Percentiles rank a stretch among this genome's conserved stretches.
phyloP scores from a whole-genome alignment of 179 eudicot species.

The Beta lomatogona region DNA sequence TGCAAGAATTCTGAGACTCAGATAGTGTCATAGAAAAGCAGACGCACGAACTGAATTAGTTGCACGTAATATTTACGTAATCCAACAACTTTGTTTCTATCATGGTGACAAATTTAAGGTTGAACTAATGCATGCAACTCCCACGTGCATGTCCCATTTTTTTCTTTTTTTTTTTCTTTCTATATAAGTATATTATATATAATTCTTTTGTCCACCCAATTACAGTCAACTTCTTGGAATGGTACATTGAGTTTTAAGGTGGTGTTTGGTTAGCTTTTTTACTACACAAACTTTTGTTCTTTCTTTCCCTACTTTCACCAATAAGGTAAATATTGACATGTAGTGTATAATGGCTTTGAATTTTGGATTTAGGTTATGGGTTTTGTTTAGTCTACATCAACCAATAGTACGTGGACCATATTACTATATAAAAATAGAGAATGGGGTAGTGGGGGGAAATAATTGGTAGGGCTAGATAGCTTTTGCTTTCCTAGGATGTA shows the following conservation, averaged over 20 bases:
- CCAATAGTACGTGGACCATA: slow-evolving; percentile 1
- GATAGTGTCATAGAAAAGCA: slow-evolving; percentile 17
- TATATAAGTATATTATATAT: neutral
- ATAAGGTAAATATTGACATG: slow-evolving; percentile 20
- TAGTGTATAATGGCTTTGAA: slow-evolving; percentile 2
- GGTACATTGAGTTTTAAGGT: slow-evolving; percentile 15
- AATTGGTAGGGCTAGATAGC: neutral
- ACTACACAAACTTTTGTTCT: neutral
- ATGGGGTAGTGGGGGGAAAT: neutral
- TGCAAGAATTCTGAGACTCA: slow-evolving; percentile 10
- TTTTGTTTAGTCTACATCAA: slow-evolving; percentile 32
- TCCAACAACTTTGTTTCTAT: neutral
- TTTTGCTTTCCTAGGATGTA: slow-evolving; percentile 2
- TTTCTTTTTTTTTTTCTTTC: too few relatives aligned
- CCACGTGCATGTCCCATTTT: slow-evolving; percentile 5
- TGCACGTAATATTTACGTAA: slow-evolving; percentile 18
- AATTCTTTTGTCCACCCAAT: slow-evolving; percentile 3
- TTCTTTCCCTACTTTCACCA: slow-evolving; percentile 21
- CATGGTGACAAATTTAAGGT: slow-evolving; percentile 19
- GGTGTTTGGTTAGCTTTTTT: neutral
- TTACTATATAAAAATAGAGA: too few relatives aligned
- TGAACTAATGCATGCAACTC: neutral
- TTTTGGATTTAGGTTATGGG: neutral
- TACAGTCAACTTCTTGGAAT: slow-evolving; percentile 12
- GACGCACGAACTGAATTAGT: slow-evolving; percentile 9